Evolutionary conservation across 2,329 filamentous ascomycete species (phyloP).

Genomic region (Tolypocladium inflatum): DNA sequence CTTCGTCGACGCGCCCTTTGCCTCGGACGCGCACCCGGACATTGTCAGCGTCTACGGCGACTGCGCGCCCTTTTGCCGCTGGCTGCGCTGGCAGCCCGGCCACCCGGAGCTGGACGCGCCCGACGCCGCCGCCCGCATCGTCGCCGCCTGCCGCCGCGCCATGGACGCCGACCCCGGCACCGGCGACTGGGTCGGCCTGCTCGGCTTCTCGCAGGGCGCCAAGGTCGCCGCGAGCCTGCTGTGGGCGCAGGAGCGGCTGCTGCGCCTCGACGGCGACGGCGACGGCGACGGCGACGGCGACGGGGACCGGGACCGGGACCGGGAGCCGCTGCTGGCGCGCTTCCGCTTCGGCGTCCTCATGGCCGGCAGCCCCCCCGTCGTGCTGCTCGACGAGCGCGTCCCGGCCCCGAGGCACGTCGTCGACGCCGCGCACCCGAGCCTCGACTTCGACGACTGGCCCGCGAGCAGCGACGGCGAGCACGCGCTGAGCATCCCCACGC

Average conservation of each 20-base stretch:
- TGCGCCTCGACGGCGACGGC: constrained; percentile 5
- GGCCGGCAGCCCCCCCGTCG: constrained; percentile 21
- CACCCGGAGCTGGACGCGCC: constrained; percentile 38
- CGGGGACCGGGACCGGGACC: constrained; percentile 9
- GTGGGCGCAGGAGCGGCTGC: constrained; percentile 43
- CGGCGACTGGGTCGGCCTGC: constrained; percentile 48
- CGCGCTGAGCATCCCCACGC: constrained; percentile 19
- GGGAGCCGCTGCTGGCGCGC: constrained; percentile 8
- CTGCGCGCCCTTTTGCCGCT: constrained; percentile 54
- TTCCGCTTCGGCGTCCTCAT: constrained; percentile 27
- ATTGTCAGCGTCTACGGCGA: constrained; percentile 56
- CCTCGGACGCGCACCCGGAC: constrained; percentile 50
- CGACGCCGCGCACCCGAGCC: constrained; percentile 11
- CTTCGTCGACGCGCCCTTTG: constrained; percentile 62
- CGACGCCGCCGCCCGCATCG: constrained; percentile 27
- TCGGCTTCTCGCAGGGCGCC: constrained; percentile 61
- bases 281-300: constrained; percentile 13
- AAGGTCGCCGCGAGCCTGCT: constrained; percentile 52
- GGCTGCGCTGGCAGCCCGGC: constrained; percentile 52
- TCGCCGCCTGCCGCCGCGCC: constrained; percentile 27
- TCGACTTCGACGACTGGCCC: constrained; percentile 26
- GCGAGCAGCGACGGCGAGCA: constrained; percentile 34
- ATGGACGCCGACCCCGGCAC: constrained; percentile 45
- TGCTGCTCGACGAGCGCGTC: constrained; percentile 28
- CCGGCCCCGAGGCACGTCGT: constrained; percentile 39